Evolutionary conservation across 148 eudicot genomes (phyloP).

Genomic region (Euryodendron excelsum): DNA sequence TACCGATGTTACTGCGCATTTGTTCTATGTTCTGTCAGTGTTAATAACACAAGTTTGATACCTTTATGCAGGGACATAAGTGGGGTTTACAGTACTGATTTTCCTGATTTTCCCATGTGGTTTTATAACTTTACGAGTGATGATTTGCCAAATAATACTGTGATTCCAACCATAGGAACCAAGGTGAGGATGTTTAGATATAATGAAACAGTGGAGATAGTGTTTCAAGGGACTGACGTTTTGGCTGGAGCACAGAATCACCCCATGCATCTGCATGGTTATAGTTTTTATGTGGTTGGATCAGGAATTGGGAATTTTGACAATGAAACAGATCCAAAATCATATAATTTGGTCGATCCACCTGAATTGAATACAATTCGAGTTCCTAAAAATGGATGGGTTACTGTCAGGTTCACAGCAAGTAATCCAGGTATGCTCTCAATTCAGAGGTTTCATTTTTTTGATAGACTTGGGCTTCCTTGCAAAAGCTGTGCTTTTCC

Average conservation of each 20-base stretch:
- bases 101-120: neutral
- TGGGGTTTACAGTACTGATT: neutral
- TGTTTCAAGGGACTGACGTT: neutral
- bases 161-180: neutral
- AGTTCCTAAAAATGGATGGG: neutral
- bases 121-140: neutral
- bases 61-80: neutral
- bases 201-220: conserved; percentile 8
- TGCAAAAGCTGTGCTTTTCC: too few species aligned
- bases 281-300: conserved; percentile 10
- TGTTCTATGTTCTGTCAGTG: neutral
- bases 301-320: neutral
- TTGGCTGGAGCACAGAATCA: neutral
- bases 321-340: neutral
- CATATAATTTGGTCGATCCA: conserved; percentile 1
- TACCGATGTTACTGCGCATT: neutral
- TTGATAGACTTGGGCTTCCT: neutral
- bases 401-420: neutral
- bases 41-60: too few species aligned
- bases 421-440: neutral
- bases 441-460: neutral
- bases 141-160: too few species aligned
- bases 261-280: conserved; percentile 7
- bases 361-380: conserved; percentile 7
- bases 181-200: neutral